phyloP scores from a whole-genome alignment of 331 rosid species.

The Pyracantha coccinea region DNA sequence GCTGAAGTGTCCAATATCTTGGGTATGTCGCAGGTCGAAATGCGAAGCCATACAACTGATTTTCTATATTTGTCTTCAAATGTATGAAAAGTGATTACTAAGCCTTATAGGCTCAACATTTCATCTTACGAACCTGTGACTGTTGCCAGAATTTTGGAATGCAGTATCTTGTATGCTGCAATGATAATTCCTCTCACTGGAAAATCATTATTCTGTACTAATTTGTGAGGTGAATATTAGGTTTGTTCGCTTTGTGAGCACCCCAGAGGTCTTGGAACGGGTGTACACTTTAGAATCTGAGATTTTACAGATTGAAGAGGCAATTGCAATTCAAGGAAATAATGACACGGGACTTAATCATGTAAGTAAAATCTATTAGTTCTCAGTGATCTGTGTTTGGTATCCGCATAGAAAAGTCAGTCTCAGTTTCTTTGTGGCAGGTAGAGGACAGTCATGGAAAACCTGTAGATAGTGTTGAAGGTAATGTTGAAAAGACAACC shows the following conservation, averaged over 20 bases:
- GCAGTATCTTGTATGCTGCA: constrained; percentile 2
- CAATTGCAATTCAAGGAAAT: constrained; percentile 83
- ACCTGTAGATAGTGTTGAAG: constrained; percentile 58
- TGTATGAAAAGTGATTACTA: background rate
- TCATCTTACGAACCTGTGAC: background rate
- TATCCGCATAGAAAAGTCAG: constrained; percentile 2
- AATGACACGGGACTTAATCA: constrained; percentile 43
- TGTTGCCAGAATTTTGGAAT: constrained; percentile 4
- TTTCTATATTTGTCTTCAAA: background rate
- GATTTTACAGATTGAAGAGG: constrained; percentile 93
- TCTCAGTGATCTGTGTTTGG: background rate
- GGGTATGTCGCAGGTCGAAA: too few species aligned
- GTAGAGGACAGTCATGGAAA: constrained; percentile 59
- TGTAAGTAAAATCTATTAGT: constrained; percentile 37
- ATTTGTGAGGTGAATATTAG: constrained; percentile 27
- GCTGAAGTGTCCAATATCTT: too few species aligned
- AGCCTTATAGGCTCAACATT: background rate
- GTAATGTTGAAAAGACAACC: constrained; percentile 22
- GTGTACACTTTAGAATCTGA: constrained; percentile 80
- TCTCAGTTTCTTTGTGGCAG: constrained; percentile 43
- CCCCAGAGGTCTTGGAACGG: constrained; percentile 94
- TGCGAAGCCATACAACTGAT: background rate
- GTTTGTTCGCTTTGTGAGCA: constrained; percentile 95
- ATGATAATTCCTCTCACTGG: background rate
- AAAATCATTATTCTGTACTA: constrained; percentile 9